These are phyloP conservation scores for Podospora didyma DNA, from an alignment of 495 filamentous ascomycete genomes.

Conservation along the genomic window DNA sequence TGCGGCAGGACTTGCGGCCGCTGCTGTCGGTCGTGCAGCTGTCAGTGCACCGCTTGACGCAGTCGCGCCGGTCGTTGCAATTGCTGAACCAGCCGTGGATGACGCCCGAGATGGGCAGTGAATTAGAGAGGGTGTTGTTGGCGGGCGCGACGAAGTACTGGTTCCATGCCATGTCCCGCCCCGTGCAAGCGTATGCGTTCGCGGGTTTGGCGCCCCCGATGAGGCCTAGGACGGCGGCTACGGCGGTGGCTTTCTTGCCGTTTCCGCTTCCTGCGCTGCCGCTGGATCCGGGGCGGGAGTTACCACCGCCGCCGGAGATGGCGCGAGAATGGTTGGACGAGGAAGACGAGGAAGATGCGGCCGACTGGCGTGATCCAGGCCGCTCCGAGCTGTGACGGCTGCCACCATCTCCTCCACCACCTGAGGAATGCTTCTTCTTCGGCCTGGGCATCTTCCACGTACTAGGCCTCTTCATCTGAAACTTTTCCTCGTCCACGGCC, in stretches of 20 bases:
- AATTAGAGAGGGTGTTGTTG: neutral
- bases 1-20: constrained; percentile 10
- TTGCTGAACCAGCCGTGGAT: constrained; percentile 27
- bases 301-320: too few species aligned
- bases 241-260: neutral
- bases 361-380: neutral
- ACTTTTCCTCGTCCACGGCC: neutral
- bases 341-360: neutral
- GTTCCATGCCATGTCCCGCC: constrained; percentile 1
- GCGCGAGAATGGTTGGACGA: neutral
- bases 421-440: neutral
- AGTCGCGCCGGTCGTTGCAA: constrained; percentile 18
- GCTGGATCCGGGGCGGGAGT: neutral
- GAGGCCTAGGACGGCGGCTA: constrained; percentile 7
- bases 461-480: neutral
- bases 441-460: neutral
- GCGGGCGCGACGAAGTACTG: constrained; percentile 15
- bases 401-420: neutral
- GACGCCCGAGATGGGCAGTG: constrained; percentile 14
- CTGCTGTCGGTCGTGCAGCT: constrained; percentile 7
- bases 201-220: neutral
- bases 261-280: neutral
- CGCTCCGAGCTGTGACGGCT: neutral
- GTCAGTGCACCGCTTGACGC: constrained; percentile 4
- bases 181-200: constrained; percentile 18